Evolutionary conservation across 257 asterid species (phyloP).

Genomic region (Petrea volubilis): DNA sequence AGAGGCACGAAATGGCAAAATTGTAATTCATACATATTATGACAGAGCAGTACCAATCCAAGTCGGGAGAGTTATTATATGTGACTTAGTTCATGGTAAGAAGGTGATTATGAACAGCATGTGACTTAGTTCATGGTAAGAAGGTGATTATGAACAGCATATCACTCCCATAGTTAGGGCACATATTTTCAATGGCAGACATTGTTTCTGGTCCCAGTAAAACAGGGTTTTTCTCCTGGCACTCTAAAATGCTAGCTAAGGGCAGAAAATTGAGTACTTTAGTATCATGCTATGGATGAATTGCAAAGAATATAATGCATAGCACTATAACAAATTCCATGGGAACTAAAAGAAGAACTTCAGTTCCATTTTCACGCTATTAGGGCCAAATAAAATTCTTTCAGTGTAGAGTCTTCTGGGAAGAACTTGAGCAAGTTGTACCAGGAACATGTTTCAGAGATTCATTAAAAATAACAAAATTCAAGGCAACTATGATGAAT

Average conservation of each 20-base stretch:
- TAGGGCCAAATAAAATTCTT: background rate
- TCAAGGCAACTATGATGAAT: too few relatives aligned
- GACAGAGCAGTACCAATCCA: constrained; percentile 2
- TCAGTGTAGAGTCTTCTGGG: background rate
- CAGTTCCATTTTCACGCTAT: background rate
- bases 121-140: too few relatives aligned
- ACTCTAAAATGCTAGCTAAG: background rate
- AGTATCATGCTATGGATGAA: background rate
- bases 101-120: background rate
- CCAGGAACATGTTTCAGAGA: too few relatives aligned
- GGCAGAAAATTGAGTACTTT: background rate
- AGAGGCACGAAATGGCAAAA: background rate
- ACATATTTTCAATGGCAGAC: background rate
- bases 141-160: too few relatives aligned
- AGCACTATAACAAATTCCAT: too few relatives aligned
- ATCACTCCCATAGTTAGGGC: too few relatives aligned
- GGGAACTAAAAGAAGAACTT: background rate
- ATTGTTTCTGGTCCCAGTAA: background rate
- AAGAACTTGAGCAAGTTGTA: background rate
- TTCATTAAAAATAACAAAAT: too few relatives aligned
- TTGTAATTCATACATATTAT: background rate
- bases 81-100: background rate
- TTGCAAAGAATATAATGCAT: background rate
- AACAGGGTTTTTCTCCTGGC: background rate
- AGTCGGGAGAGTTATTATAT: background rate